Base-by-base conservation (phyloP, 1,284 basidiomycete genomes). In the Somion occarium region DNA sequence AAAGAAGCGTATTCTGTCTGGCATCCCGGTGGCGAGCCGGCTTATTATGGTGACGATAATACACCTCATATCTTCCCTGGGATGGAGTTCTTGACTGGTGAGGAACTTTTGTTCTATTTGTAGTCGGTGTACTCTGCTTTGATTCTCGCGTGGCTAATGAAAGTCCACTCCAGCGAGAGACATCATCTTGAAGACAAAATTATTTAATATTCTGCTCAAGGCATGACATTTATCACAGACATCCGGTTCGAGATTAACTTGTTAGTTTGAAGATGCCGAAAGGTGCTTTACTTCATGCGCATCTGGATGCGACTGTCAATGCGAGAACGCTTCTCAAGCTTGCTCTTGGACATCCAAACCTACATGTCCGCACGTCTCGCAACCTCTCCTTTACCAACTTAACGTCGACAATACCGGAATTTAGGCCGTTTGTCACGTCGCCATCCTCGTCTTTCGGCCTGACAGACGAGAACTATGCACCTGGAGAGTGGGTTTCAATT, bases 251-350 rank as follows among this genome's bases (percentile, higher is more conserved):
- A 7, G 30, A 34, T 34, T 34, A 34, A 34, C 15, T 15, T 34
- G 15, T 34, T 15, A 34, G 30, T n/a, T n/a, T n/a, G n/a, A 48
- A 86, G 85, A 87, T 89, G 83, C 86, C 86, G 9, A 89, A 89
- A 64, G 87, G 87, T 43, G 85, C 75, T 0, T 71, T 88, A 3
- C 70, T 89, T 15, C 87, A 89, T 60, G 79, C 73, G 0, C 87
- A 89, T 61, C 70, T 88, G 7, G 85, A 87, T 58, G 79, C 83
- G 12, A 86, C 79, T 1, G 84, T 88, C 30, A 77, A 85, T 52
- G 72, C 70, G 1, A 61, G 69, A 11, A 68, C 72, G 27, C 68
- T 88, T 3, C 67, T 84, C 12, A 62, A 70, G 25, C 66, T 81
- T 13, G 83, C 83, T 3, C 62, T 84, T 18, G 67, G 75, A 46